phyloP scores from a whole-genome alignment of 148 eudicot genomes.

The Chenopodium quinoa region DNA sequence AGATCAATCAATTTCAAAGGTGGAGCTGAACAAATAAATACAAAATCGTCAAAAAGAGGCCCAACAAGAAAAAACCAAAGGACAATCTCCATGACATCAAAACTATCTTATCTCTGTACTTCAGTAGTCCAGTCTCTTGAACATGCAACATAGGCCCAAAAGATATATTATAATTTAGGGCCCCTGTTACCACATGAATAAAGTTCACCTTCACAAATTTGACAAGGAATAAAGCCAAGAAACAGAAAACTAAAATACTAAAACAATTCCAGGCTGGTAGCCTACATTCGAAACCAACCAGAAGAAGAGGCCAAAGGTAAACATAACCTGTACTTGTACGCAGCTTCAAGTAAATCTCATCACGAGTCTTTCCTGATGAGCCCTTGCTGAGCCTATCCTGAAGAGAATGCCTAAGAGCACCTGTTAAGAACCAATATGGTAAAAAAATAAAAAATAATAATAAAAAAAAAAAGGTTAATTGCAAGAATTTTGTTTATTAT shows the following conservation, averaged over 20 bases:
- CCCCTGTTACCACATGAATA: not conserved
- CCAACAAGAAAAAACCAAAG: not conserved
- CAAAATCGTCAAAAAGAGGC: conserved; percentile 10
- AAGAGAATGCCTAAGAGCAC: conserved; percentile 95
- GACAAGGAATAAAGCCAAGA: not conserved
- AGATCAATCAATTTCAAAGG: conserved; percentile 85
- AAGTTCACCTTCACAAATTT: not conserved
- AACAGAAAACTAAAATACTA: not conserved
- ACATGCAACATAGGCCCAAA: not conserved
- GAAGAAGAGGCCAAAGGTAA: not conserved
- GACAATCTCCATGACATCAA: not conserved
- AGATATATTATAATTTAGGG: not conserved
- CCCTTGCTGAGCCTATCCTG: conserved; percentile 91
- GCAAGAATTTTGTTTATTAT: not conserved
- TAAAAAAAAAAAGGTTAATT: not conserved
- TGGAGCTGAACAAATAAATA: conserved; percentile 57
- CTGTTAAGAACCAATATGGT: conserved; percentile 39
- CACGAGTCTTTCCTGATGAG: conserved; percentile 70
- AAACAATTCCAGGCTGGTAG: not conserved
- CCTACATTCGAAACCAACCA: not conserved
- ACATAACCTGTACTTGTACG: conserved; percentile 74
- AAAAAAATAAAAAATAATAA: not conserved
- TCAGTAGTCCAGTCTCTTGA: not conserved
- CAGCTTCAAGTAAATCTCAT: conserved; percentile 84
- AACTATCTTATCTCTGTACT: not conserved